Base-by-base conservation (phyloP, 768 basidiomycete species). In the Filobasidium floriforme region DNA sequence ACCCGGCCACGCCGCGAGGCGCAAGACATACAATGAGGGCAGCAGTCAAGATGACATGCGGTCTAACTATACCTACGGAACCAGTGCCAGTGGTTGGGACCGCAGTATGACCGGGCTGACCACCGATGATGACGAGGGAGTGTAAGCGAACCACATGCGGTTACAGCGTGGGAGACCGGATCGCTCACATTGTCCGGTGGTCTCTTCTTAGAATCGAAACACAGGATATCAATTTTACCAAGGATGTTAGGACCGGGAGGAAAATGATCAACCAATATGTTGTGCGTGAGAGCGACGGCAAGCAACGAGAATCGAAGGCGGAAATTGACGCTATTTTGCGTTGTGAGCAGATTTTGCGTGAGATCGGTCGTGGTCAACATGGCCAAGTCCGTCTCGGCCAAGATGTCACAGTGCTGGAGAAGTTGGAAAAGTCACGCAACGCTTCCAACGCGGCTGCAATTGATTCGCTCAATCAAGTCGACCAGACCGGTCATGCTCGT, bases 351-450 rank as follows among this genome's bases (percentile, higher is more conserved):
- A 85, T 92, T 65, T 82, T 86, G 62, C 82, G 83, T 63, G 84
- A 84, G 73, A 86, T 96, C 24, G 93, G 93, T 24, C 85, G 84
- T 66, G 93, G 93, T 14, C 89, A 90, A 75, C 92, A 96, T 74
- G 93, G 93, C 59, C 86, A 88, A 73, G 93, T 97, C 68, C 89
- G 86, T 79, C 81, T 88, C 4, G 90, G 89, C 41, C 83, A 73
- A 75, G 84, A 85, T 78, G 81, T 65, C 15, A 60, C 71, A 18
- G 32, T 37, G 19, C 63, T 55, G 0, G 54, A 66, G 80, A 60
- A 71, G 83, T 75, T 80, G 84, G 81, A 75, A 78, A 83, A 76
- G 71, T 74, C 32, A 77, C 83, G 63, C 81, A 82, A 37, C 32
- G 32, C 32, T 37, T 9, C 9, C 32, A 37, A 37, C 32, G 3